These are phyloP conservation scores for Mycena venus DNA, from an alignment of 768 basidiomycete genomes.

Conservation along the genomic window DNA sequence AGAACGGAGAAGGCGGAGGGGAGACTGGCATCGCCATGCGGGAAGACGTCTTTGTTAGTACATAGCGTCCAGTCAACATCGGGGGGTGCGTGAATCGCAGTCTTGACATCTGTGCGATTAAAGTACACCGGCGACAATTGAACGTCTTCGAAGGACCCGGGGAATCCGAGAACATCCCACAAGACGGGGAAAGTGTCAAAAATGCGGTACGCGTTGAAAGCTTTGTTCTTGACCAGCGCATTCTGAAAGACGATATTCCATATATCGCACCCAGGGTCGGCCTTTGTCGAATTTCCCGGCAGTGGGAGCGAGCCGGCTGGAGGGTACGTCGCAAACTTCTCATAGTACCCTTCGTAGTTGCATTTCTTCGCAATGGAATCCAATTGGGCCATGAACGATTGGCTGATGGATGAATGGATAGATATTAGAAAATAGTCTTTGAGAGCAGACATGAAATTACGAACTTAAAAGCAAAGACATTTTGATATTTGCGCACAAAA, in stretches of 20 bases:
- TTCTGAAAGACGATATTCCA: conserved; percentile 77
- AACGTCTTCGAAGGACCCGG: conserved; percentile 67
- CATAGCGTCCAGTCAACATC: conserved; percentile 76
- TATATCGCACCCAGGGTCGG: conserved; percentile 70
- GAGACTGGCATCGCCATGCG: conserved; percentile 68
- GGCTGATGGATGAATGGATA: conserved; percentile 58
- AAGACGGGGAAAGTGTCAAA: conserved; percentile 83
- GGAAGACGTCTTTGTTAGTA: conserved; percentile 71
- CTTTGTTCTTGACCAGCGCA: conserved; percentile 72
- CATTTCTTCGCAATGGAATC: conserved; percentile 66
- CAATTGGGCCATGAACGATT: conserved; percentile 72
- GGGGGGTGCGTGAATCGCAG: conserved; percentile 77
- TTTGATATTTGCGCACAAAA: conserved; percentile 80
- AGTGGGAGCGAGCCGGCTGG: conserved; percentile 77
- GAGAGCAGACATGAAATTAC: conserved; percentile 32
- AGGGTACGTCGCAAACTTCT: conserved; percentile 76
- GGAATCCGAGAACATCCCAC: conserved; percentile 89
- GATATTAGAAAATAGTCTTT: not conserved
- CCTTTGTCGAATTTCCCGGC: conserved; percentile 65
- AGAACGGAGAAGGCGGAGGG: conserved; percentile 76
- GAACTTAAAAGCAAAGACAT: conserved; percentile 85
- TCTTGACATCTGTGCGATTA: conserved; percentile 75
- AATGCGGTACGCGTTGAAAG: conserved; percentile 83
- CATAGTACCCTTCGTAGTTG: conserved; percentile 73
- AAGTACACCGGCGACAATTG: conserved; percentile 79